phyloP scores from a whole-genome alignment of 2,329 filamentous ascomycete species.

The Aspergillus sp. region DNA sequence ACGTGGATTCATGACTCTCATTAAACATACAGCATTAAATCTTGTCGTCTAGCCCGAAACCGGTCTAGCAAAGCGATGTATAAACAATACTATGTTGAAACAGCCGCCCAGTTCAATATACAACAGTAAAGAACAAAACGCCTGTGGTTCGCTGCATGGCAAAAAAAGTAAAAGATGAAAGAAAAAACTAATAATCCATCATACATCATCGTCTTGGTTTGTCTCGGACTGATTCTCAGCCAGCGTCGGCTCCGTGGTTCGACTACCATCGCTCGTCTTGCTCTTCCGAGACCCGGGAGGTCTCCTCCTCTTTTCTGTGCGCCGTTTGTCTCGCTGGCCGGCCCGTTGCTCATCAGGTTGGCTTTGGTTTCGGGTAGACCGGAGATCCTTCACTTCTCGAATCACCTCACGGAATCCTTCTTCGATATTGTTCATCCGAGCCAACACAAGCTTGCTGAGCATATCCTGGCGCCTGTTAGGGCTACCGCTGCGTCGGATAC shows the following conservation, averaged over 20 bases:
- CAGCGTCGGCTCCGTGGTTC: slow-evolving; percentile 5
- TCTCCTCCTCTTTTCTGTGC: slow-evolving; percentile 26
- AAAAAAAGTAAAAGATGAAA: not conserved
- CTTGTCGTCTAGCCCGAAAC: not conserved
- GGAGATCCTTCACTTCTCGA: slow-evolving; percentile 67
- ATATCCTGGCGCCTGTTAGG: slow-evolving; percentile 65
- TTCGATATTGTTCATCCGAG: slow-evolving; percentile 89
- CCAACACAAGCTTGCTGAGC: slow-evolving; percentile 76
- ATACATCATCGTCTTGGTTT: not conserved
- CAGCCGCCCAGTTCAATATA: slow-evolving; percentile 16
- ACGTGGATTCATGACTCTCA: not conserved
- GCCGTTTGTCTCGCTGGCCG: slow-evolving; percentile 22
- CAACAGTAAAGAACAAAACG: not conserved
- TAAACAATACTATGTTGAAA: slow-evolving; percentile 10
- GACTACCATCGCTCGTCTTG: slow-evolving; percentile 19
- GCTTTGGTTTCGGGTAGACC: slow-evolving; percentile 38
- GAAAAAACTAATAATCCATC: not conserved
- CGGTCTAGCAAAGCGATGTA: not conserved
- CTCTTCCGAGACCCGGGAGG: slow-evolving; percentile 18
- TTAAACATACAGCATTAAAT: not conserved
- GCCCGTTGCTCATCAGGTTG: slow-evolving; percentile 26
- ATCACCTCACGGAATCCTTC: slow-evolving; percentile 88
- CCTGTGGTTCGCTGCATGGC: not conserved
- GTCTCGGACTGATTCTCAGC: not conserved
- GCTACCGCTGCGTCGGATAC: slow-evolving; percentile 48